Conservation (phyloP, 306 rosid species). For the Inga oerstediana region DNA sequence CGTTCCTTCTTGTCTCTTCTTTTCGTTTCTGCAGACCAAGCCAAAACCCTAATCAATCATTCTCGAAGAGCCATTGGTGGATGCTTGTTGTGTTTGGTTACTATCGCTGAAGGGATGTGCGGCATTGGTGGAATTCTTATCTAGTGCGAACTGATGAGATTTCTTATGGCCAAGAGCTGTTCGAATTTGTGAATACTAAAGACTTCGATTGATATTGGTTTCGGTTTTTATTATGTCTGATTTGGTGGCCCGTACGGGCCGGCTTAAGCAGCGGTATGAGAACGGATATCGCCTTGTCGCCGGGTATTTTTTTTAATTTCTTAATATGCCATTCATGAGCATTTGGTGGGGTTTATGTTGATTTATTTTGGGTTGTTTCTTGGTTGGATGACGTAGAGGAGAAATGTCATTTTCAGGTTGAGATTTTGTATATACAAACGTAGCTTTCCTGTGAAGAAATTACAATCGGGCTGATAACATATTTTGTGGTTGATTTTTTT, state of each 20-base stretch:
- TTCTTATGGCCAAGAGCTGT: background rate
- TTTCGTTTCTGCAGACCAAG: slow-evolving; percentile 9
- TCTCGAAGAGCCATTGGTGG: slow-evolving; percentile 10
- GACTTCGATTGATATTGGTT: background rate
- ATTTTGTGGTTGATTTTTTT: background rate
- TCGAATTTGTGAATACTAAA: background rate
- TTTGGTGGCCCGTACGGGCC: slow-evolving; percentile 63
- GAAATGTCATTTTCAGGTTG: slow-evolving; percentile 8
- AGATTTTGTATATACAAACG: background rate
- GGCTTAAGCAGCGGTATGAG: slow-evolving; percentile 61
- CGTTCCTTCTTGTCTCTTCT: background rate
- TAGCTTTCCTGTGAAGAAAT: background rate
- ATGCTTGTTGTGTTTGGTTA: slow-evolving; percentile 10
- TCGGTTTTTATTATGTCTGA: slow-evolving; percentile 46
- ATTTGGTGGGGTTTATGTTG: background rate
- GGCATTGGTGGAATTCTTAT: slow-evolving; percentile 23
- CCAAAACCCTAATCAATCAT: slow-evolving; percentile 16
- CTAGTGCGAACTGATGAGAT: slow-evolving; percentile 1
- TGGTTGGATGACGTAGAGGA: background rate
- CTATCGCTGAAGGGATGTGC: slow-evolving; percentile 14
- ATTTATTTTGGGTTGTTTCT: background rate
- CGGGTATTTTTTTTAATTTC: slow-evolving; percentile 34
- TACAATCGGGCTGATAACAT: background rate
- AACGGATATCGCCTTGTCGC: slow-evolving; percentile 60
- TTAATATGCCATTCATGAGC: background rate